A percentile compares a stretch with the other conserved stretches of the same genome.
phyloP scores from a whole-genome alignment of 805 yeast genomes.

The Wickerhamiella brachini region DNA sequence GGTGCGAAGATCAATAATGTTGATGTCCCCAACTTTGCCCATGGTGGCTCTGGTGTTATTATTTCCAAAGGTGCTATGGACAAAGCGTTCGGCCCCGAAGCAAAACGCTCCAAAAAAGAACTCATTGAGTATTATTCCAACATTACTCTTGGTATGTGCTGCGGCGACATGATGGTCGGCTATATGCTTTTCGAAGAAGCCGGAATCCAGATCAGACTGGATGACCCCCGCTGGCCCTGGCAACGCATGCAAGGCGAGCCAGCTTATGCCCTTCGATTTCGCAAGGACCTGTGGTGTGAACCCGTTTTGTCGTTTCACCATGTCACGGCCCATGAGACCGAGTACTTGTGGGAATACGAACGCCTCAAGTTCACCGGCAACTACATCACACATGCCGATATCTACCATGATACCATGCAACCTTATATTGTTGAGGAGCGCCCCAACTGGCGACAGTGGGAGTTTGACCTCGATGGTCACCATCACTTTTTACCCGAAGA shows the following conservation, averaged over 20 bases:
- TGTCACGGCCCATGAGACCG: conserved; percentile 19
- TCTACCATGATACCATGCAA: conserved; percentile 23
- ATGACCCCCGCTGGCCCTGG: neutral
- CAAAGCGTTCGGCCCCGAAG: conserved; percentile 16
- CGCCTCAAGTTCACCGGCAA: conserved; percentile 10
- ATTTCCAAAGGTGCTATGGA: conserved; percentile 23
- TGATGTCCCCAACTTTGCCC: conserved; percentile 21
- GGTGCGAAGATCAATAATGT: neutral
- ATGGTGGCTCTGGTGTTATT: conserved; percentile 28
- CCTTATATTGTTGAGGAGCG: conserved; percentile 19
- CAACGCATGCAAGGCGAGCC: conserved; percentile 24
- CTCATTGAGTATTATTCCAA: conserved; percentile 15
- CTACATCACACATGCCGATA: conserved; percentile 19
- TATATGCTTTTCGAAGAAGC: conserved; percentile 14
- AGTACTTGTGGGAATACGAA: conserved; percentile 25
- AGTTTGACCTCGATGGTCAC: neutral
- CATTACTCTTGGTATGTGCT: conserved; percentile 18
- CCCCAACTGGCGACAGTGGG: conserved; percentile 16
- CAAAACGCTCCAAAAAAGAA: conserved; percentile 2
- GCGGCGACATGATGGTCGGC: conserved; percentile 26
- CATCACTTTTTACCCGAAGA: neutral
- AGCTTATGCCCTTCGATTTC: conserved; percentile 8
- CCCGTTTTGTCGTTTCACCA: conserved; percentile 25
- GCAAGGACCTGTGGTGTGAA: conserved; percentile 19
- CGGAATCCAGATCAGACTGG: conserved; percentile 3